Conservation (phyloP, 2,329 filamentous ascomycete genomes). For the Cryphonectria carpinicola region DNA sequence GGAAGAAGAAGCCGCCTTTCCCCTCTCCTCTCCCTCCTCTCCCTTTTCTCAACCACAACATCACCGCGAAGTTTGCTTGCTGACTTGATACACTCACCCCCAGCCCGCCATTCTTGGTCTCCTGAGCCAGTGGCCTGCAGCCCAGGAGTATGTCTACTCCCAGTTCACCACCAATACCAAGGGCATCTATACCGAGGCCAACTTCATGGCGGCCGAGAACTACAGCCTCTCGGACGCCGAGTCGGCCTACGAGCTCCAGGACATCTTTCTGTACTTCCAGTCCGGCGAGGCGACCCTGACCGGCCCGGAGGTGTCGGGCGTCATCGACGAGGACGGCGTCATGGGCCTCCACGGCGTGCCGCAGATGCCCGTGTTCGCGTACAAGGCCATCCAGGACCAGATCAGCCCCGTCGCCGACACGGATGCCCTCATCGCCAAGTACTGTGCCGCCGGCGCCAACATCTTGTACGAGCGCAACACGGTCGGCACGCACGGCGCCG, state of each 20-base stretch:
- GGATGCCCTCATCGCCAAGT: slow-evolving; percentile 43
- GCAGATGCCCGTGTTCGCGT: slow-evolving; percentile 49
- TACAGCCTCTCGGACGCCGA: slow-evolving; percentile 35
- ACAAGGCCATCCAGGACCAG: slow-evolving; percentile 51
- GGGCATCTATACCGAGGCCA: slow-evolving; percentile 40
- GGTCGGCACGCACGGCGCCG: slow-evolving; percentile 45
- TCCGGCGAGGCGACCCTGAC: slow-evolving; percentile 37
- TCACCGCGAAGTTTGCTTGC: not conserved
- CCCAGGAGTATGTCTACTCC: slow-evolving; percentile 33
- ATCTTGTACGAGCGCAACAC: slow-evolving; percentile 49
- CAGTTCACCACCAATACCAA: slow-evolving; percentile 35
- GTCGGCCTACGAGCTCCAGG: slow-evolving; percentile 39
- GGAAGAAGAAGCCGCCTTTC: too few species aligned
- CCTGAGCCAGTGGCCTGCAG: slow-evolving; percentile 40
- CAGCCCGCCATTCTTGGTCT: slow-evolving; percentile 36
- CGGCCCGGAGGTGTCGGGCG: slow-evolving; percentile 32
- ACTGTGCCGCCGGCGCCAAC: slow-evolving; percentile 46
- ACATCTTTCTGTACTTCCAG: slow-evolving; percentile 48
- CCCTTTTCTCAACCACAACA: not conserved
- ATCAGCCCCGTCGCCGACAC: slow-evolving; percentile 46
- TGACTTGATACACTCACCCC: not conserved
- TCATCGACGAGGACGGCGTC: slow-evolving; percentile 38
- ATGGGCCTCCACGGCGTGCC: slow-evolving; percentile 47
- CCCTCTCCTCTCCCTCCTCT: not conserved
- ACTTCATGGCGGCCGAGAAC: slow-evolving; percentile 38